phyloP scores from a whole-genome alignment of 805 yeast species.

The Dipodascopsis tothii region DNA sequence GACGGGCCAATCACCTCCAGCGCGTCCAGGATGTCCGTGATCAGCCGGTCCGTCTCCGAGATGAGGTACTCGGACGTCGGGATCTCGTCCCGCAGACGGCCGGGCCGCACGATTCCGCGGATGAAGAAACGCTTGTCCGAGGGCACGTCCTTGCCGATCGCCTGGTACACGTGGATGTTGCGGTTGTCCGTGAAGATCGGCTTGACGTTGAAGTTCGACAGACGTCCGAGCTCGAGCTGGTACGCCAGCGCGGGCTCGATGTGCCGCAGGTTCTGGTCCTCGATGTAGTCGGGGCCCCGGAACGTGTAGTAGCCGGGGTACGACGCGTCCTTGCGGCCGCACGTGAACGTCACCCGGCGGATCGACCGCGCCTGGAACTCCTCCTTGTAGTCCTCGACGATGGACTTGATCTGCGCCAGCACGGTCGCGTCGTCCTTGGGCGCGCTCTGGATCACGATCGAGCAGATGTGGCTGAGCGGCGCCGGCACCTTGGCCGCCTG shows the following conservation, averaged over 20 bases:
- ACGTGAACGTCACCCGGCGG: conserved; percentile 87
- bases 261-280: conserved; percentile 91
- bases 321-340: conserved; percentile 74
- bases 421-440: conserved; percentile 69
- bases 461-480: conserved; percentile 66
- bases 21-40: conserved; percentile 92
- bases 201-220: conserved; percentile 88
- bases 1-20: conserved; percentile 89
- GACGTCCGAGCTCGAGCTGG: conserved; percentile 90
- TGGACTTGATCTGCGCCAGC: conserved; percentile 52
- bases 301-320: conserved; percentile 95
- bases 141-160: conserved; percentile 86
- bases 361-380: conserved; percentile 65
- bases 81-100: conserved; percentile 86
- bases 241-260: conserved; percentile 97
- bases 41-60: conserved; percentile 91
- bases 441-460: conserved; percentile 63
- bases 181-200: conserved; percentile 95
- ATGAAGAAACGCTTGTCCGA: conserved; percentile 93
- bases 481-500: conserved; percentile 1
- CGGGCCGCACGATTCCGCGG: conserved; percentile 95
- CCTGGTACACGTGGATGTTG: conserved; percentile 95
- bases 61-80: conserved; percentile 88
- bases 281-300: conserved; percentile 76
- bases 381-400: conserved; percentile 59